phyloP scores from a whole-genome alignment of 352 stramenopile genomes.

The Globisporangium emineosum region DNA sequence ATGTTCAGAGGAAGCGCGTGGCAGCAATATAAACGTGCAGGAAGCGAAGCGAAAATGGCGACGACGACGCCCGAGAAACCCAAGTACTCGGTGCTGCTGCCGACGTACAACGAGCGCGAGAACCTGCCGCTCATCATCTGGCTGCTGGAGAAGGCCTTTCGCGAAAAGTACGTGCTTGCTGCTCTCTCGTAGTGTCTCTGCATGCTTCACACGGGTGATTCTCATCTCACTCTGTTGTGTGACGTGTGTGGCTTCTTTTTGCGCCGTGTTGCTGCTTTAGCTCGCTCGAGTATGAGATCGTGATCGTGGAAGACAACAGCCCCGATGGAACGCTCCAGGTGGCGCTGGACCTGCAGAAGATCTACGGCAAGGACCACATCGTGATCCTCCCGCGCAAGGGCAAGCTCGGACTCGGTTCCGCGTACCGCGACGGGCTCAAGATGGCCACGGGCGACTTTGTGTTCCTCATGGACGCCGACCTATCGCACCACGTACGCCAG shows the following conservation, averaged over 20 bases:
- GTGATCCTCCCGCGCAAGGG: slow-evolving; percentile 92
- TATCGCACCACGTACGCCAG: slow-evolving; percentile 93
- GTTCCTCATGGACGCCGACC: slow-evolving; percentile 98
- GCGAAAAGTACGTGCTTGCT: slow-evolving; percentile 63
- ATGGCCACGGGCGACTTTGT: slow-evolving; percentile 91
- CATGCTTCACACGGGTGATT: background rate
- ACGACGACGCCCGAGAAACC: slow-evolving; percentile 4
- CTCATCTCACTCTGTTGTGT: background rate
- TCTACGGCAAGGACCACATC: slow-evolving; percentile 91
- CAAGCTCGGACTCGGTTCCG: slow-evolving; percentile 95
- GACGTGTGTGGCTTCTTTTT: background rate
- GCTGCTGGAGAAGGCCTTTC: slow-evolving; percentile 94
- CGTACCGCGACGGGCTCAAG: slow-evolving; percentile 96
- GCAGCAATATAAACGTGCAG: background rate
- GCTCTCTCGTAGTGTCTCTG: slow-evolving; percentile 8
- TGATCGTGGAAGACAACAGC: slow-evolving; percentile 98
- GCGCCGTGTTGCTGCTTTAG: slow-evolving; percentile 36
- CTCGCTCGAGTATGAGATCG: slow-evolving; percentile 92
- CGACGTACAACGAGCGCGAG: slow-evolving; percentile 98
- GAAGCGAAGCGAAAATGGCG: background rate
- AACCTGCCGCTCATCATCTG: slow-evolving; percentile 98
- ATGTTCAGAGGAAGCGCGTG: background rate
- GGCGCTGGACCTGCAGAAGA: slow-evolving; percentile 86
- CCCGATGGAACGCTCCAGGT: slow-evolving; percentile 96
- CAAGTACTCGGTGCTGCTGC: slow-evolving; percentile 96